Percentiles rank a stretch among this genome's conserved stretches.
Evolutionary conservation across 2,329 filamentous ascomycete species (phyloP).

Genomic region (Endoconidiophora polonica): DNA sequence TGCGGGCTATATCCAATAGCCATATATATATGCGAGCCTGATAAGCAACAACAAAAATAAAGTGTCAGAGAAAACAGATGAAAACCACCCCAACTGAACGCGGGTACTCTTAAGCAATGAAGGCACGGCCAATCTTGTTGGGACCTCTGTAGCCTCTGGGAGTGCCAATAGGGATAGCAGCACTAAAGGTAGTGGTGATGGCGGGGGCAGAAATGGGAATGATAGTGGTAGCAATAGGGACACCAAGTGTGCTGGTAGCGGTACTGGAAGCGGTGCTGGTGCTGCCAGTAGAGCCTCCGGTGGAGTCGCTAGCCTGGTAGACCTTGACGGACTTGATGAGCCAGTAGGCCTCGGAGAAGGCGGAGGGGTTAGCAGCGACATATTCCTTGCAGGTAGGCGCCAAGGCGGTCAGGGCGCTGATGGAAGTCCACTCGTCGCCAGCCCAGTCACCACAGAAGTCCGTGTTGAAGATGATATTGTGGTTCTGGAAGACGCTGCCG

Average conservation of each 20-base stretch:
- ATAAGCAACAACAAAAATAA: too few species aligned
- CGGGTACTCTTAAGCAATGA: not conserved
- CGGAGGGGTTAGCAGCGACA: slow-evolving; percentile 52
- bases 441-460: slow-evolving; percentile 86
- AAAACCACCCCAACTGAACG: too few species aligned
- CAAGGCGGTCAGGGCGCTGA: slow-evolving; percentile 40
- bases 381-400: slow-evolving; percentile 53
- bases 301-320: slow-evolving; percentile 19
- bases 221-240: too few species aligned
- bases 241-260: too few species aligned
- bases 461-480: slow-evolving; percentile 67
- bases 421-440: slow-evolving; percentile 44
- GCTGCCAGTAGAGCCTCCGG: too few species aligned
- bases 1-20: too few species aligned
- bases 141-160: not conserved
- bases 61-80: too few species aligned
- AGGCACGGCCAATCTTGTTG: slow-evolving; percentile 1
- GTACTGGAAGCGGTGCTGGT: too few species aligned
- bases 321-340: slow-evolving; percentile 55
- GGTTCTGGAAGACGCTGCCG: slow-evolving; percentile 46
- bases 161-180: too few species aligned
- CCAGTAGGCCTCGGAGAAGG: slow-evolving; percentile 63
- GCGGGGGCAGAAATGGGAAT: too few species aligned
- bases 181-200: too few species aligned
- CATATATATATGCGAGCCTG: too few species aligned